Evolutionary conservation across 2,329 filamentous ascomycete genomes (phyloP), one percentile per base, ranked within the genome.

Genomic region (Monosporascus ibericus): DNA sequence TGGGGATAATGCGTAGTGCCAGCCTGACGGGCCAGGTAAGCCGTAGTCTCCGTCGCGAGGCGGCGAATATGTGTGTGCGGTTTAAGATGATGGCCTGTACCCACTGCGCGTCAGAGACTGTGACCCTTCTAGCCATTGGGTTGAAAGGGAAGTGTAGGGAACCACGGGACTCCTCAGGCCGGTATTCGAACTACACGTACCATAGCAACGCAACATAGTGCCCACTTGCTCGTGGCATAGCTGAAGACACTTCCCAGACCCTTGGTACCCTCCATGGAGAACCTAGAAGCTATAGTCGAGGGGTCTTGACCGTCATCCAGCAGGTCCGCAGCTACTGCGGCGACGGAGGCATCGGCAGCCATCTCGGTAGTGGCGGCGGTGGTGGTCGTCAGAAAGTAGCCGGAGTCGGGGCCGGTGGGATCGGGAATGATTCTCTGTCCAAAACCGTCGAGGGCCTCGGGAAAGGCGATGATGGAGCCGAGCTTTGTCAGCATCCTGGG

Each of bases 141-240:
- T 34, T 34, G 24, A 25, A 22, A 46, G 42, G 22, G 34, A 15
- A 11, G 30, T 34, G 9, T 34, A 14, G 30, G 30, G 4, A 5
- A 14, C 30, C 30, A 34, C 30, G 5, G 30, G 30, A 14, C 42
- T 46, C 22, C 22, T 27, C 42, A 2, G 14, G n/a, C 17, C 30
- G 20, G 14, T 22, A 14, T 46, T 14, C 42, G 24, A 17, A 47
- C 49, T 25, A 64, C 73, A 69, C 68, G 82, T 79, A 65, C 64
- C 77, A 92, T 88, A 38, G 86, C 82, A 61, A 97, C 85, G 62
- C 91, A 96, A 49, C 86, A 85, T 53, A 97, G 74, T 1, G 92
- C 92, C 94, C 94, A 97, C 69, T 88, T 88, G 70, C 90, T 95
- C 1, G 89, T 95, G 44, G 91, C 78, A 70, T 97, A 99, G 62